Evolutionary conservation across 352 stramenopile species (phyloP).

Genomic region (Pythium myriotylum): DNA sequence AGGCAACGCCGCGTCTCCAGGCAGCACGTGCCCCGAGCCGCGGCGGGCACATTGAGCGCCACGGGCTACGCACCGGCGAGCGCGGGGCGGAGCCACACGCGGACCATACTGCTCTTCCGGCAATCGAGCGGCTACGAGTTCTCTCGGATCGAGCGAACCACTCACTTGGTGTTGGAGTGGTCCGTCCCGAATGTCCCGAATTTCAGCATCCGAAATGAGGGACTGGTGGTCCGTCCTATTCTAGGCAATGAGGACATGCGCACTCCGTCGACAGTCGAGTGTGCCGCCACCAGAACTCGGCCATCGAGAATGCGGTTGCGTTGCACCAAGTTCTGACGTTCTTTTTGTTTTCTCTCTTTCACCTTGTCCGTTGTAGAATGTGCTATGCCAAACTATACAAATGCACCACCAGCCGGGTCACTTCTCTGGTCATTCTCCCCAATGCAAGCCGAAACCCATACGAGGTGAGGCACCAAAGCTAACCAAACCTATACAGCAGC

Average conservation of each 20-base stretch:
- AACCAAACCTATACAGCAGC: conserved; percentile 29
- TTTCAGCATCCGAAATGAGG: conserved; percentile 19
- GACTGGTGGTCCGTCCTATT: conserved; percentile 14
- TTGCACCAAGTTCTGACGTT: neutral
- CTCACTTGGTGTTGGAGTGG: conserved; percentile 24
- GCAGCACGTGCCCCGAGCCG: neutral
- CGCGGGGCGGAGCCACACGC: conserved; percentile 69
- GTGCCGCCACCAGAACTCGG: neutral
- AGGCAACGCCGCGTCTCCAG: neutral
- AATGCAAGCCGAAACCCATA: neutral
- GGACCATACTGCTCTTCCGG: conserved; percentile 56
- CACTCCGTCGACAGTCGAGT: neutral
- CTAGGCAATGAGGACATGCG: conserved; percentile 1
- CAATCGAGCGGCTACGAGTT: conserved; percentile 29
- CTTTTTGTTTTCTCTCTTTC: conserved; percentile 26
- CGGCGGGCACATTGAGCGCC: neutral
- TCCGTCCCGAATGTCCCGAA: conserved; percentile 30
- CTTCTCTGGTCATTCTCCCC: conserved; percentile 3
- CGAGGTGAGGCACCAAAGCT: conserved; percentile 7
- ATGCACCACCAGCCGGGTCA: conserved; percentile 30
- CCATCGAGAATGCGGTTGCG: no score
- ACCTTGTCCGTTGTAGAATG: conserved; percentile 30
- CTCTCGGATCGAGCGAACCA: conserved; percentile 29
- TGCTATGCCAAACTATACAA: conserved; percentile 38
- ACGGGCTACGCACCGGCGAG: conserved; percentile 42